Conservation (phyloP, 1,139 yeast genomes). For the Kodamaea plutei region DNA sequence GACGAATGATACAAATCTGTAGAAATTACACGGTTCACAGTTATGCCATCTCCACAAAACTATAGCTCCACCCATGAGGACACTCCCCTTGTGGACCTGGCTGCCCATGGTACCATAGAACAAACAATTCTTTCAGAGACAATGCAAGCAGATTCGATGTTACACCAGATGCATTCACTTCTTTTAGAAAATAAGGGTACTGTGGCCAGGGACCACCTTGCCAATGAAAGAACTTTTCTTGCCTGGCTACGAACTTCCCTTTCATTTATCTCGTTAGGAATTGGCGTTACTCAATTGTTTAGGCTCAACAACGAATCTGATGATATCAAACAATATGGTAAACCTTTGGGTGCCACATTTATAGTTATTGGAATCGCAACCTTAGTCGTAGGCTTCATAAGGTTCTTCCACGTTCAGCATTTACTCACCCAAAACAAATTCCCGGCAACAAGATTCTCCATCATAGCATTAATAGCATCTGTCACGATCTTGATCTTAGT, state of each 20-base stretch:
- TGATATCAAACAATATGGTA: conserved; percentile 25
- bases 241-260: conserved; percentile 70
- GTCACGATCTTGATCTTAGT: conserved; percentile 21
- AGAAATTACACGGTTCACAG: too few species aligned
- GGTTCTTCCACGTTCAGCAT: conserved; percentile 41
- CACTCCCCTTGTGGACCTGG: too few species aligned
- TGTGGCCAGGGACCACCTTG: conserved; percentile 56
- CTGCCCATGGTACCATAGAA: too few species aligned
- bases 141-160: too few species aligned
- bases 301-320: conserved; percentile 25
- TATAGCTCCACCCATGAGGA: too few species aligned
- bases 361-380: conserved; percentile 34
- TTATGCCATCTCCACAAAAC: too few species aligned
- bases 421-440: conserved; percentile 41
- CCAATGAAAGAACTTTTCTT: conserved; percentile 73
- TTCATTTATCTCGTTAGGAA: conserved; percentile 40
- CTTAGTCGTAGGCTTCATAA: conserved; percentile 27
- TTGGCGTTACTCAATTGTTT: conserved; percentile 41
- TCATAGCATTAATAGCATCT: conserved; percentile 28
- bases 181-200: conserved; percentile 41
- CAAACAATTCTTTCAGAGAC: too few species aligned
- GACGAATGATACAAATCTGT: too few species aligned
- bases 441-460: conserved; percentile 37
- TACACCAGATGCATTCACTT: too few species aligned
- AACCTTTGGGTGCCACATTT: conserved; percentile 35